Evolutionary conservation across 164 flowering plant genomes (phyloP), one percentile per base, ranked within the genome.

Genomic region (Tetracentron sinense): DNA sequence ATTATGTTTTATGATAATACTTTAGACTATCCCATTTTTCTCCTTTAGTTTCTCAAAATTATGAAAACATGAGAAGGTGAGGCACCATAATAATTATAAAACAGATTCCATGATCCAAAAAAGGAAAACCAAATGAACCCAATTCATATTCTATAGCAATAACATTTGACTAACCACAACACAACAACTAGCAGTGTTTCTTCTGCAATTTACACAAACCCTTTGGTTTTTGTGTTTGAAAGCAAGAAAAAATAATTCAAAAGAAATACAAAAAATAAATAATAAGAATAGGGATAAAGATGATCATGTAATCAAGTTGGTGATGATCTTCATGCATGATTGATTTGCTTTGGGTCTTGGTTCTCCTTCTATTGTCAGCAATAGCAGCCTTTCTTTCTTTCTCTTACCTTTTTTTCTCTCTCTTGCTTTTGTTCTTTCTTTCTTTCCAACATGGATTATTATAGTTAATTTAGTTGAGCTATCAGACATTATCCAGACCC

Each of bases 301-400:
- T 69, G 77, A 72, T 71, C 56, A 59, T 46, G 83, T 77, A 84
- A 83, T 84, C 70, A 84, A 78, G 59, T 21, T 52, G 80, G 77
- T 80, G 86, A 76, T 87, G 86, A 81, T 87, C 84, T 84, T 80
- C 74, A 87, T 83, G 89, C 77, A 75, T 62, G 65, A 22, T 58
- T 60, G 38, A 25, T 74, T 80, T 70, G 72, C 71, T 78, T 76
- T 76, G 64, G 71, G 72, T 65, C 70, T 70, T 66, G 72, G 68
- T 68, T 75, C 75, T 74, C 67, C 78, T 77, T 70, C 69, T 70
- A 64, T 50, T 64, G 77, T 80, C 85, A 83, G 74, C 63, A 69
- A 77, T 30, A 69, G 74, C 84, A 79, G 83, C 84, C 78, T 83
- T 83, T 66, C 35, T 54, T 69, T 49, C 38, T 56, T 46, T 56